Base-by-base conservation (phyloP, 2,329 filamentous ascomycete genomes). In the Xylariaceae sp. region DNA sequence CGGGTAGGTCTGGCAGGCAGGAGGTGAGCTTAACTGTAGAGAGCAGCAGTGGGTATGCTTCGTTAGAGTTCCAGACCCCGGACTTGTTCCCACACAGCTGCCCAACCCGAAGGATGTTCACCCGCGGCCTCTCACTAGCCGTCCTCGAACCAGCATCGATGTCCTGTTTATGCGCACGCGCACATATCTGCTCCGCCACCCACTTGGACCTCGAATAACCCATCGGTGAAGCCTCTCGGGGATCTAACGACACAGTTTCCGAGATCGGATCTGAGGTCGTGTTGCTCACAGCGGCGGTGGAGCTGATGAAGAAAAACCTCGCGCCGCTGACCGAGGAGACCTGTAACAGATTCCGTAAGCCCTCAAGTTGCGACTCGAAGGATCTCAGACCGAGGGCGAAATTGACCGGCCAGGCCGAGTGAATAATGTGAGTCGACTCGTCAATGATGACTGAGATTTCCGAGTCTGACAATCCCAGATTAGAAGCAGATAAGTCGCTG, bases 401-500 rank as follows among this genome's bases (percentile, higher is more conserved):
- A 57, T 83, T 82, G 13, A 83, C 79, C 2, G 72, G 67, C 79
- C 79, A 83, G 14, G 78, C 78, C 6, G 78, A 66, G 53, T 83
- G 78, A 38, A 85, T 69, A 13, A 86, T 64, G 2, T 68, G 56
- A 1, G 71, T 73, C 2, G 66, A 59, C 40, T 70, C 60, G 3
- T 47, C 45, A 1, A 62, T 60, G 2, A 81, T 52, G 3, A 55
- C 43, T 2, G 57, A 41, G 51, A 74, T 73, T 5, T 59, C 51
- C 1, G 59, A 50, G 1, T 54, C 41, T 3, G 60, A 51, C 2
- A 82, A 58, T 2, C 76, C 76, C 2, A 82, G 65, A 6, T 56
- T 51, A 3, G 57, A 17, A 4, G 73, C 56, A 4, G 66, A 63
- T n/a, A 82, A 60, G 29, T 65, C 59, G 27, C 67, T 67, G 38